phyloP scores from a whole-genome alignment of 192 early-diverging fungal species.

The Spizellomyces sp. region DNA sequence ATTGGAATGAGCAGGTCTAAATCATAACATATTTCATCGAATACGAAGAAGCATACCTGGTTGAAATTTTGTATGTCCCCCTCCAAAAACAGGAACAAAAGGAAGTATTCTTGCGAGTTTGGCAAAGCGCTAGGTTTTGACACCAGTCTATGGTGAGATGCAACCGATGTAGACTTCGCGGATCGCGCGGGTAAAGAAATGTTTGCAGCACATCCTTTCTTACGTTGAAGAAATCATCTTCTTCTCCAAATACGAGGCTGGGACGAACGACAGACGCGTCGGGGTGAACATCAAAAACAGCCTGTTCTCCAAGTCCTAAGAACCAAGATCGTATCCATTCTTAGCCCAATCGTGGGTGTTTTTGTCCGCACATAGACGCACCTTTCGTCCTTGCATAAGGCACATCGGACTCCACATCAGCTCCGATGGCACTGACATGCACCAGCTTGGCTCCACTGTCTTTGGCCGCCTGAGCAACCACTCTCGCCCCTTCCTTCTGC shows the following conservation, averaged over 20 bases:
- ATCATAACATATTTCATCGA: too few relatives aligned
- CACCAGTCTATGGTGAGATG: too few relatives aligned
- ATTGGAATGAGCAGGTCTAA: background rate
- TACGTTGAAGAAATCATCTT: slow-evolving; percentile 24
- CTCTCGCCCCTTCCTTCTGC: background rate
- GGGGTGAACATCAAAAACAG: background rate
- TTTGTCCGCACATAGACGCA: background rate
- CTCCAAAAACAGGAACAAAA: slow-evolving; percentile 17
- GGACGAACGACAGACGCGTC: slow-evolving; percentile 9
- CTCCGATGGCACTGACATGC: slow-evolving; percentile 13
- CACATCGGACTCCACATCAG: slow-evolving; percentile 3
- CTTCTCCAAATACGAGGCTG: slow-evolving; percentile 7
- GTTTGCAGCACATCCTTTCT: background rate
- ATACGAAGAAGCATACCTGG: background rate
- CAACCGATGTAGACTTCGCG: background rate
- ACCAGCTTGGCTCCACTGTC: background rate
- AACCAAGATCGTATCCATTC: background rate
- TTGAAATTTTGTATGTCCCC: slow-evolving; percentile 12
- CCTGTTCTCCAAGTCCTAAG: slow-evolving; percentile 1
- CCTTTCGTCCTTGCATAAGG: slow-evolving; percentile 18
- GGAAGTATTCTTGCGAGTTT: slow-evolving; percentile 6
- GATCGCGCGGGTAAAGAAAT: background rate
- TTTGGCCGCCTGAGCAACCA: slow-evolving; percentile 2
- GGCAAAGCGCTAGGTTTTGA: slow-evolving; percentile 3
- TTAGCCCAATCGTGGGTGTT: background rate